Evolutionary conservation across 257 asterid genomes (phyloP).

Genomic region (Nicotiana obtusifolia): DNA sequence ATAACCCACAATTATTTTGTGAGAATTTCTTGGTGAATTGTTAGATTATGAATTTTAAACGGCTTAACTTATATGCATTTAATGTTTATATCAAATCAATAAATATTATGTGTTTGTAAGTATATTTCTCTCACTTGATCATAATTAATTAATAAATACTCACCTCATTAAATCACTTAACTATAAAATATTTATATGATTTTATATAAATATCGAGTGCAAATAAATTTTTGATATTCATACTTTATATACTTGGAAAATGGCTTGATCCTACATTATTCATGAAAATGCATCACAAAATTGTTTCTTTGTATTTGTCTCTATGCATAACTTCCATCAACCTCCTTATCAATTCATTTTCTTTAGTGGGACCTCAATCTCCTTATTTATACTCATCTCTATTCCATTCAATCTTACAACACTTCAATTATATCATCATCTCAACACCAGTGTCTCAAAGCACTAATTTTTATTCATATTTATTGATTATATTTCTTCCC

Average conservation of each 20-base stretch:
- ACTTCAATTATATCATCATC: background rate
- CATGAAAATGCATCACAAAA: slow-evolving; percentile 6
- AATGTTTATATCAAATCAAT: no score
- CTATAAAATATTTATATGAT: no score
- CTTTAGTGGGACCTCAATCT: slow-evolving; percentile 34
- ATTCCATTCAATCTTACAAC: background rate
- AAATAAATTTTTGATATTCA: no score
- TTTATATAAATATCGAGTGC: no score
- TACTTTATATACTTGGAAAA: background rate
- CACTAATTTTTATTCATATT: background rate
- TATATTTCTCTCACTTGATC: no score
- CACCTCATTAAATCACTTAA: no score
- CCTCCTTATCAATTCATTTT: slow-evolving; percentile 21
- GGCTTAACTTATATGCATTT: no score
- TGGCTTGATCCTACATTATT: slow-evolving; percentile 1
- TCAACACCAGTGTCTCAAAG: background rate
- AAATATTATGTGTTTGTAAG: no score
- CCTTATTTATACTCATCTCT: slow-evolving; percentile 40
- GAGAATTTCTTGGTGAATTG: no score
- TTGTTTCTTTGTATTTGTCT: slow-evolving; percentile 22
- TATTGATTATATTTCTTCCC: background rate
- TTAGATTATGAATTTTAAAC: no score
- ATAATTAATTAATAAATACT: no score
- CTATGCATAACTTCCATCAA: slow-evolving; percentile 27
- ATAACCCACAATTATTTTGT: no score